Evolutionary conservation across 2,329 filamentous ascomycete species (phyloP).

Genomic region (Phyllosticta capitalensis): DNA sequence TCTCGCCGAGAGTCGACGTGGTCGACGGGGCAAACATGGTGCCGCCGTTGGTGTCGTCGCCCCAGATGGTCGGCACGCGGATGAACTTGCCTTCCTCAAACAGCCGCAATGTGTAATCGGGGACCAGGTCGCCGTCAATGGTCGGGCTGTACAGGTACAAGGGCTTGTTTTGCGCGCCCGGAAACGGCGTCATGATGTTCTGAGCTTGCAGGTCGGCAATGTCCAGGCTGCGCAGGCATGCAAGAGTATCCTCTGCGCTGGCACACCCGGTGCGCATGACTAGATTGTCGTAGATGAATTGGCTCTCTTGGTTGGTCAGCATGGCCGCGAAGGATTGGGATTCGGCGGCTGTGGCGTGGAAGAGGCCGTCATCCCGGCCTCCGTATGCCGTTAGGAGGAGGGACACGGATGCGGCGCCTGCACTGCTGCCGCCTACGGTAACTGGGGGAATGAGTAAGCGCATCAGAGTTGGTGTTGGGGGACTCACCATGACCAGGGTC

Average conservation of each 20-base stretch:
- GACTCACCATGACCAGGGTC: constrained; percentile 45
- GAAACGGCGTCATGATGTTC: constrained; percentile 39
- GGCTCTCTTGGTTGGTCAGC: constrained; percentile 38
- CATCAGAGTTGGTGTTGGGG: background rate
- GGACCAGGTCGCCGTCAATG: constrained; percentile 43
- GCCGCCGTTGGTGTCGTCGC: constrained; percentile 53
- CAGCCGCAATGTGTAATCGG: constrained; percentile 39
- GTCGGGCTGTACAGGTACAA: constrained; percentile 44
- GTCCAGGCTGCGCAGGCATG: constrained; percentile 41
- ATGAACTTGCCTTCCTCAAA: constrained; percentile 42
- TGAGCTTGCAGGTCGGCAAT: constrained; percentile 34
- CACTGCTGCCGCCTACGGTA: constrained; percentile 58
- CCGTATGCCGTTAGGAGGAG: constrained; percentile 33
- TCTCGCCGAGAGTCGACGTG: constrained; percentile 38
- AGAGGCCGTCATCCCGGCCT: constrained; percentile 39
- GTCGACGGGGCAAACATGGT: constrained; percentile 48
- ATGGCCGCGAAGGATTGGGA: constrained; percentile 44
- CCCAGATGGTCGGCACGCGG: constrained; percentile 46
- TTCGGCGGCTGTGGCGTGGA: constrained; percentile 45
- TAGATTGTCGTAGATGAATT: constrained; percentile 45
- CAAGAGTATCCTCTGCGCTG: constrained; percentile 30
- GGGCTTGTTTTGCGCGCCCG: constrained; percentile 33
- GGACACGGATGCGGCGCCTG: constrained; percentile 43
- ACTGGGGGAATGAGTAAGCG: constrained; percentile 29
- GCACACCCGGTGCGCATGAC: constrained; percentile 41